Evolutionary conservation across 2,329 filamentous ascomycete genomes (phyloP).

Genomic region (Anisogramma anomala): DNA sequence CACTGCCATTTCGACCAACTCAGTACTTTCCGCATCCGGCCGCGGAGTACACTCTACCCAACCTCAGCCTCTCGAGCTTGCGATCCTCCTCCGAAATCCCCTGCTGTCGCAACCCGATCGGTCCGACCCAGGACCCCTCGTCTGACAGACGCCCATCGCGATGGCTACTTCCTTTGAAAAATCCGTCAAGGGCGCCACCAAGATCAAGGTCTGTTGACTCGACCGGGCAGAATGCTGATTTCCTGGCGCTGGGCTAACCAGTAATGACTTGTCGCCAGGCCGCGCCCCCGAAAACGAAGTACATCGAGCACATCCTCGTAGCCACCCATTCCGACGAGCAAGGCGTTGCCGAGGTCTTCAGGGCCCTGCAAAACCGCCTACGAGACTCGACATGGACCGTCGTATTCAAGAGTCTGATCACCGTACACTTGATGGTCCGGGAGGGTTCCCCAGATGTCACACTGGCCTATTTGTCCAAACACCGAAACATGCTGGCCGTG

Average conservation of each 20-base stretch:
- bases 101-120: too few species aligned
- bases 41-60: too few species aligned
- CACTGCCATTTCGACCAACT: not conserved
- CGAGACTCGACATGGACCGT: conserved; percentile 99
- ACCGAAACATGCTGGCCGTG: conserved; percentile 73
- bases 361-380: conserved; percentile 75
- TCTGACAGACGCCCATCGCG: conserved; percentile 8
- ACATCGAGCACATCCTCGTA: conserved; percentile 94
- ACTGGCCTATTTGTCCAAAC: conserved; percentile 69
- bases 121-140: not conserved
- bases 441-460: conserved; percentile 87
- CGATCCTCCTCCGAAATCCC: not conserved
- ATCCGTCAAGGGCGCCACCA: conserved; percentile 96
- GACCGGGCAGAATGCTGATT: not conserved
- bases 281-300: conserved; percentile 95
- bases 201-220: conserved; percentile 64
- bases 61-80: not conserved
- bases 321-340: conserved; percentile 92
- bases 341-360: conserved; percentile 90
- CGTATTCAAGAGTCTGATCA: conserved; percentile 94
- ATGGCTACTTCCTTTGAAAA: conserved; percentile 95
- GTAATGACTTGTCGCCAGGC: conserved; percentile 45
- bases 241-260: too few species aligned
- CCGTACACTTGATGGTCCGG: conserved; percentile 92
- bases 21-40: not conserved